These are phyloP conservation scores for Theobroma cacao DNA, from an alignment of 345 rosid species.

Conservation along the genomic window DNA sequence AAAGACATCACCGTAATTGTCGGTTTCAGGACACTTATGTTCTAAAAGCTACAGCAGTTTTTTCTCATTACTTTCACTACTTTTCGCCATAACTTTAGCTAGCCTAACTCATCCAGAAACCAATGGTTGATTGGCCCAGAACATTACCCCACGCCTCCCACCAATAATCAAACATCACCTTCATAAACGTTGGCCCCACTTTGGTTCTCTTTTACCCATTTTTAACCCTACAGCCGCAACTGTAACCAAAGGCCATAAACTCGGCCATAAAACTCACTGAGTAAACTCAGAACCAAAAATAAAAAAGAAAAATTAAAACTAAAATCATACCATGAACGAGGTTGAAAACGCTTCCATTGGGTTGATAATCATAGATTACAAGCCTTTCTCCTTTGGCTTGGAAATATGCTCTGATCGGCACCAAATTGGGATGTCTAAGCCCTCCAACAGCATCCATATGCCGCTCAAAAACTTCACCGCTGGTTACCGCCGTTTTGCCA, in stretches of 20 bases:
- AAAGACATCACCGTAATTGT: not conserved
- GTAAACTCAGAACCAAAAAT: not conserved
- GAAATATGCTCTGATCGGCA: conserved; percentile 69
- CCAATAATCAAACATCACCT: conserved; percentile 1
- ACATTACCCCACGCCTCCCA: not conserved
- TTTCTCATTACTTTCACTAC: not conserved
- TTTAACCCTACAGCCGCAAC: not conserved
- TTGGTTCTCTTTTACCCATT: not conserved
- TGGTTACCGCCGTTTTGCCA: conserved; percentile 61
- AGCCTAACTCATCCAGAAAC: not conserved
- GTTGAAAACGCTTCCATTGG: conserved; percentile 85
- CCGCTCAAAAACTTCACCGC: conserved; percentile 58
- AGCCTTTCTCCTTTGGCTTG: conserved; percentile 90
- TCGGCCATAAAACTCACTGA: not conserved
- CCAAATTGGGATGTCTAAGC: conserved; percentile 69
- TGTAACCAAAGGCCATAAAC: not conserved
- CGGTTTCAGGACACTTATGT: not conserved
- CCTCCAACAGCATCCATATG: conserved; percentile 80
- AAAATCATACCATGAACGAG: conserved; percentile 75
- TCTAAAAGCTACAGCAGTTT: not conserved
- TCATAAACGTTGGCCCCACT: not conserved
- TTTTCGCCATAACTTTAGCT: not conserved
- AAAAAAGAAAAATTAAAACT: not conserved
- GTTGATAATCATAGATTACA: conserved; percentile 75
- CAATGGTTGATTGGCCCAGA: not conserved